phyloP scores from a whole-genome alignment of 305 asterid genomes.

The Solanum hybrid region DNA sequence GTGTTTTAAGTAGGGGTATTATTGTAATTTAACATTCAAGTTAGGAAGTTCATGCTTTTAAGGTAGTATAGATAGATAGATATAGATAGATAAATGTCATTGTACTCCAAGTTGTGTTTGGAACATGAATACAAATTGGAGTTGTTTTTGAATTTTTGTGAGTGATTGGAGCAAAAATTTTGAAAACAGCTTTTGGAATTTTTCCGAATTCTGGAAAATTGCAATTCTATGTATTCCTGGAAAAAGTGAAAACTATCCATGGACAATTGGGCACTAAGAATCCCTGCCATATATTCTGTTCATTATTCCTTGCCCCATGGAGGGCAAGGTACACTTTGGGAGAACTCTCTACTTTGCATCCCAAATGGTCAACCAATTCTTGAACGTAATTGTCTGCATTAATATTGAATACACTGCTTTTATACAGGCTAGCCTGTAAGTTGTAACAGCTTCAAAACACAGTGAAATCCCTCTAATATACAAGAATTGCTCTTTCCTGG shows the following conservation, averaged over 20 bases:
- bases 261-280: background rate
- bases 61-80: too few species aligned
- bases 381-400: background rate
- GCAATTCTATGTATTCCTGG: background rate
- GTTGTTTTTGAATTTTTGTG: background rate
- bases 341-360: background rate
- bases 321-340: background rate
- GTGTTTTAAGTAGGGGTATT: too few species aligned
- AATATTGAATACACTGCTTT: background rate
- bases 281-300: background rate
- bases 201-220: background rate
- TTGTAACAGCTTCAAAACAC: background rate
- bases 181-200: background rate
- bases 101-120: background rate
- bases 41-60: too few species aligned
- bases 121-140: background rate
- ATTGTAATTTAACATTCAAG: too few species aligned
- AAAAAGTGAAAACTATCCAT: background rate
- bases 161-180: background rate
- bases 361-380: background rate
- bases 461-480: background rate
- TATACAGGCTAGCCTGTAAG: background rate
- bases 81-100: background rate
- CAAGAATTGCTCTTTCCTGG: background rate
- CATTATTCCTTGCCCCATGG: background rate